Evolutionary conservation across 2,329 filamentous ascomycete genomes (phyloP).

Genomic region (Aspergillus sp.): DNA sequence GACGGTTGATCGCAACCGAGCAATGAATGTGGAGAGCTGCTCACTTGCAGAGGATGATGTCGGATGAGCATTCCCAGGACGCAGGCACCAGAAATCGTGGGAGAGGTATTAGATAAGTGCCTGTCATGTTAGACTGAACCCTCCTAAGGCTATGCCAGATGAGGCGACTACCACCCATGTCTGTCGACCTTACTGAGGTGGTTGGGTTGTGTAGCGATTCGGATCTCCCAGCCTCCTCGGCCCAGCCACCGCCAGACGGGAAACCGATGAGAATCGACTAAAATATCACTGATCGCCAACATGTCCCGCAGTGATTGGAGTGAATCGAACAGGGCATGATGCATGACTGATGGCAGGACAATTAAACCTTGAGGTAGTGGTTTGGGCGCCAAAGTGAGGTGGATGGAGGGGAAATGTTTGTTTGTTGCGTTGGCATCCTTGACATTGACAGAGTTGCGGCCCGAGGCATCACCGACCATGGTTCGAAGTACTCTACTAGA

Average conservation of each 20-base stretch:
- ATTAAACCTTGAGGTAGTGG: not conserved
- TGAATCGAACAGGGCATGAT: not conserved
- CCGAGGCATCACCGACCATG: not conserved
- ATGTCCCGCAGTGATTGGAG: conserved; percentile 14
- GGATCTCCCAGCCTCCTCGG: conserved; percentile 8
- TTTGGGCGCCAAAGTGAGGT: not conserved
- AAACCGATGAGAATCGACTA: conserved; percentile 1
- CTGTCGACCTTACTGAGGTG: conserved; percentile 8
- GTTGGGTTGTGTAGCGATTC: conserved; percentile 16
- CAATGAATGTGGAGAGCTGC: conserved; percentile 17
- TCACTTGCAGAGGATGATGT: conserved; percentile 17
- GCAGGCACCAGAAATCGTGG: conserved; percentile 7
- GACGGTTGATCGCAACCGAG: conserved; percentile 19
- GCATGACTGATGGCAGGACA: conserved; percentile 6
- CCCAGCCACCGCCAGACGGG: conserved; percentile 9
- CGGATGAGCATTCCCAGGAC: conserved; percentile 18
- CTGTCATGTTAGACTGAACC: not conserved
- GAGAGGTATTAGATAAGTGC: conserved; percentile 4
- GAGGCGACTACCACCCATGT: conserved; percentile 1
- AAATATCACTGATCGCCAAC: conserved; percentile 6
- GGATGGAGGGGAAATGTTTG: not conserved
- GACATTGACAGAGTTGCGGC: not conserved
- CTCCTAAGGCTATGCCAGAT: not conserved
- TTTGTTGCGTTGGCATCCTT: not conserved
- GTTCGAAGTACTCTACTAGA: no score